Conservation (phyloP, 257 asterid species). For the Solanum peruvianum region DNA sequence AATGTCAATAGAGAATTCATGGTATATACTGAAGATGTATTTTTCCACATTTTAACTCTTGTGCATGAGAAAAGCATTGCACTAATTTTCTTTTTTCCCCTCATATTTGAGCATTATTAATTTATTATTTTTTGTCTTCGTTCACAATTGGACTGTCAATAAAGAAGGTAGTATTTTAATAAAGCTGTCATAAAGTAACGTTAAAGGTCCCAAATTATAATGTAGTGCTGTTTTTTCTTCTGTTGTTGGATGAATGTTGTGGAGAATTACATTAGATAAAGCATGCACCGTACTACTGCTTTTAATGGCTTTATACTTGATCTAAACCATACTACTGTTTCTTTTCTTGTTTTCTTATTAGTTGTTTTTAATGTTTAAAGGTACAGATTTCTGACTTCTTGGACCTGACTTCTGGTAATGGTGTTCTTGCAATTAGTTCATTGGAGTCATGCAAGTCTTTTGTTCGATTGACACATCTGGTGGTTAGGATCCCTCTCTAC, state of each 20-base stretch:
- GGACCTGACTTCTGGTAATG: background rate
- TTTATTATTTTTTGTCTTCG: background rate
- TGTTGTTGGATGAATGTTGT: background rate
- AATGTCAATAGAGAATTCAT: background rate
- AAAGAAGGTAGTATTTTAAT: background rate
- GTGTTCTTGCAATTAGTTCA: background rate
- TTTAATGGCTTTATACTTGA: background rate
- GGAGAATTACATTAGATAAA: background rate
- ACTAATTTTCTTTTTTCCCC: background rate
- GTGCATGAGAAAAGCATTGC: background rate
- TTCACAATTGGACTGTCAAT: background rate
- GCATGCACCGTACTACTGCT: background rate
- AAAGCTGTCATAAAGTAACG: background rate
- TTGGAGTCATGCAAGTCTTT: background rate
- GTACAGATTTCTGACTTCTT: background rate
- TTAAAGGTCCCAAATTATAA: background rate
- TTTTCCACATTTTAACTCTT: background rate
- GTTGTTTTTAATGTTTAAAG: background rate
- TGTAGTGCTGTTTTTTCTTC: background rate
- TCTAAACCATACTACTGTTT: background rate
- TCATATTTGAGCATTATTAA: background rate
- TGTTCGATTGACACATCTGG: background rate
- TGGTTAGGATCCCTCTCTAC: background rate
- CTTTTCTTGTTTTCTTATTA: background rate
- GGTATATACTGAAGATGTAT: background rate